phyloP scores from a whole-genome alignment of 192 early-diverging fungal species.

The Helicostylum pulchrum region DNA sequence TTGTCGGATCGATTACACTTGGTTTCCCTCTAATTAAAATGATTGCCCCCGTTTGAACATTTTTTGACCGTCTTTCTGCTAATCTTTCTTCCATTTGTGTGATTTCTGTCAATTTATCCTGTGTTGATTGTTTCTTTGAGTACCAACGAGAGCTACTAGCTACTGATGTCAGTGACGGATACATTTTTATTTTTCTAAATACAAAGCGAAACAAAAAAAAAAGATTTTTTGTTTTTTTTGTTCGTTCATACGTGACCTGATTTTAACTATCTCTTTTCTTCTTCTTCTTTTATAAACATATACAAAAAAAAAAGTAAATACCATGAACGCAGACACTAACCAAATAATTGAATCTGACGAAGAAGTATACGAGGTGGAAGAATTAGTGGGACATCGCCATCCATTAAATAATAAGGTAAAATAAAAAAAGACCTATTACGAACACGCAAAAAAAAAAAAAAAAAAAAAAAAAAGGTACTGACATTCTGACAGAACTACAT shows the following conservation, averaged over 20 bases:
- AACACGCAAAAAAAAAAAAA: neutral
- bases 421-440: too few relatives aligned
- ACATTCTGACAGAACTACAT: neutral
- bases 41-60: neutral
- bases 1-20: neutral
- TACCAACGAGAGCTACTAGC: neutral
- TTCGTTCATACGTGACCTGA: neutral
- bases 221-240: constrained; percentile 1
- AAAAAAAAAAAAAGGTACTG: neutral
- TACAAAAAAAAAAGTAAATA: neutral
- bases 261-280: neutral
- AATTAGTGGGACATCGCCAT: neutral
- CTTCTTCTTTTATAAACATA: neutral
- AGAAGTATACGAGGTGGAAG: constrained; percentile 10
- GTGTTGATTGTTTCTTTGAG: neutral
- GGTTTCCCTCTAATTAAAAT: neutral
- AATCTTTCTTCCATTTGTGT: constrained; percentile 2
- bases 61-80: neutral
- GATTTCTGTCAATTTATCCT: neutral
- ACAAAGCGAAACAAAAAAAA: neutral
- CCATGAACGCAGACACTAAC: neutral
- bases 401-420: neutral
- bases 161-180: constrained; percentile 6
- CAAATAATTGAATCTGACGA: neutral
- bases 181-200: neutral